Evolutionary conservation across 2,329 filamentous ascomycete species (phyloP), one percentile per base, ranked within the genome.

Genomic region (Alternaria dauci): DNA sequence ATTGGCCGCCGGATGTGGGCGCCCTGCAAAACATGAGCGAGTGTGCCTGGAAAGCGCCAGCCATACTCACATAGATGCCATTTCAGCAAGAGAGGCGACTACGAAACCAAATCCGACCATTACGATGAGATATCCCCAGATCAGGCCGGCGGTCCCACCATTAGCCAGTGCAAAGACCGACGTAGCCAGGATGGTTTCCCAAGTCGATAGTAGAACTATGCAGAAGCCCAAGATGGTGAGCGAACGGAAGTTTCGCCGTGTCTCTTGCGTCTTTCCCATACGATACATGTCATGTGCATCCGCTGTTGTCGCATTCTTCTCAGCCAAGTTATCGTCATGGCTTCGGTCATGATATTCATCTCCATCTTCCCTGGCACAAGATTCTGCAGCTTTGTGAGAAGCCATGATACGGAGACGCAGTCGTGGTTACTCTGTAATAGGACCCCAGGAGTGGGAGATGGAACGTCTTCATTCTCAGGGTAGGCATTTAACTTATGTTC

Each of bases 1-100:
- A 77, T 53, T 76, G 72, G 2, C 75, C 76, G 11, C 76, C 77
- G 16, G 71, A 65, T 2, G 70, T 75, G 3, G 74, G 76, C 9
- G 70, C 70, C 73, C 70, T 74, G 3, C 14, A 2, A 16, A 14
- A 36, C 0, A 12, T 36, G 32, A 36, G 32, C 32, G 6, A 1
- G 32, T 8, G 6, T 36, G 32, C 32, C 14, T 36, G 32, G 4
- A 36, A 7, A 36, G 32, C 32, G 11, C 2, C 6, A 1, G 14
- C 5, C 2, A 11, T 55, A 60, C 70, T 51, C 51, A 69, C 76
- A 78, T 78, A 0, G 76, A 78, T 2, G 69, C 76, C 75, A 79
- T 77, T 32, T 76, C 74, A 18, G 73, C 72, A 30, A 75, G 55
- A 1, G 69, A 71, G 1, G 65, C 59, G 2, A 57, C 62, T 2